Base-by-base conservation (phyloP, 116 monocot genomes). In the Cymodocea nodosa region DNA sequence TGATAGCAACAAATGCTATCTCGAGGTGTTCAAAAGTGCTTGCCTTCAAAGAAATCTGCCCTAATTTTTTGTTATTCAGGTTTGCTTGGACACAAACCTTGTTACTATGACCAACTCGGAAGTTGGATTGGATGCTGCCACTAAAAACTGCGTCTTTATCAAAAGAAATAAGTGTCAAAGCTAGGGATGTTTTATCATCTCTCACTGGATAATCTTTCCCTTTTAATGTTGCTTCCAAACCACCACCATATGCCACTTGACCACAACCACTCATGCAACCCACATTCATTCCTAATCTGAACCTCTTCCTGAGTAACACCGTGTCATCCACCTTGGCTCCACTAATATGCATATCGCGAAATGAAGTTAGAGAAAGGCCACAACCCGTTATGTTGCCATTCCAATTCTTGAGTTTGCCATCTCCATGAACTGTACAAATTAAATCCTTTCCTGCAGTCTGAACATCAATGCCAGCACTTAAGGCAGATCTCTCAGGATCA, bases 191-290 rank as follows among this genome's bases (percentile, higher is more conserved):
- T 48, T 80, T 89, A 39, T 98, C 89, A 51, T 98, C 84, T 59
- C 89, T 86, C 50, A 81, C 86, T 18, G 98, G 98, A 39, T 83
- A 92, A 77, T 98, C 77, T 79, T 65, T 82, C 17, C 98, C 86
- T 75, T 65, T 70, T 7, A 98, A 4, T 2, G 76, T 79, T 9
- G 75, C 77, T 62, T 92, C 86, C 25, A 98, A 59, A 25, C 77
- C 69, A 5, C 98, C 92, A 16, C 92, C 98, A 66, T 84, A 61
- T 4, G 83, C 86, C 34, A 71, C 71, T 60, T 83, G 82, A 50
- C 81, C 76, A 52, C 65, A 57, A 15, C 98, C 89, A 6, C 59
- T 36, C 58, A 89, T 24, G 20, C 73, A 68, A 4, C 98, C 98
- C 17, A 74, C 34, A 52, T 89, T 86, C 44, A 73, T 10, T 4